Evolutionary conservation across 2,329 filamentous ascomycete species (phyloP).

Genomic region (Cryphonectria japonica): DNA sequence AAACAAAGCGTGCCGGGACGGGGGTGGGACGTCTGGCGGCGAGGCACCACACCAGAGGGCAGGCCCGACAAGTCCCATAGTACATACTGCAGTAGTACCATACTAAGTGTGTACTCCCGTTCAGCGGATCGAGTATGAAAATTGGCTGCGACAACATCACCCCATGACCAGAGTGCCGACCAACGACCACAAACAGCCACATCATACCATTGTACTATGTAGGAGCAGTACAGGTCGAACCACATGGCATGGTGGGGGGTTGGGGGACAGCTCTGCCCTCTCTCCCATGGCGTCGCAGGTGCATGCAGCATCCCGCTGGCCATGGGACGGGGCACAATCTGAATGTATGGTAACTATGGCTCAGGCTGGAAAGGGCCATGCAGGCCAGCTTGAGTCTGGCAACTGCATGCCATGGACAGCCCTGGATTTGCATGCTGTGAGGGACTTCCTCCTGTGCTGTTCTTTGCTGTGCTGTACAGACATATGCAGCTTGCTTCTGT

Average conservation of each 20-base stretch:
- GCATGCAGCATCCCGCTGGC: conserved; percentile 18
- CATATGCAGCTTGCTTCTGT: background rate
- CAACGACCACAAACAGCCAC: background rate
- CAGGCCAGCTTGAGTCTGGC: background rate
- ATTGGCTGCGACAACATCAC: background rate
- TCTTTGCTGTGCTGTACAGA: background rate
- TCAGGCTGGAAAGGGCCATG: conserved; percentile 10
- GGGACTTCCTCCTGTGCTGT: background rate
- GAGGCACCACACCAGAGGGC: conserved; percentile 12
- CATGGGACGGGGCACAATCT: conserved; percentile 18
- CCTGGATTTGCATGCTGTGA: background rate
- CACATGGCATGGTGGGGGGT: background rate
- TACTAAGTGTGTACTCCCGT: background rate
- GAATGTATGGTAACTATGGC: background rate
- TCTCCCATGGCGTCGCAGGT: background rate
- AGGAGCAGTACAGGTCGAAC: conserved; percentile 11
- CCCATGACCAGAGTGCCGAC: background rate
- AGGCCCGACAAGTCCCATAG: background rate
- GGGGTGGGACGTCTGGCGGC: conserved; percentile 21
- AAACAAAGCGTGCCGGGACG: conserved; percentile 15
- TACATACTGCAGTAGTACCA: no score
- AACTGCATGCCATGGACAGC: conserved; percentile 2
- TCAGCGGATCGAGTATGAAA: background rate
- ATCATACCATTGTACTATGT: background rate
- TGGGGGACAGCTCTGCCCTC: background rate